These are phyloP conservation scores for Hypoxylon lienhwacheense DNA, from an alignment of 495 filamentous ascomycete species.

Conservation along the genomic window DNA sequence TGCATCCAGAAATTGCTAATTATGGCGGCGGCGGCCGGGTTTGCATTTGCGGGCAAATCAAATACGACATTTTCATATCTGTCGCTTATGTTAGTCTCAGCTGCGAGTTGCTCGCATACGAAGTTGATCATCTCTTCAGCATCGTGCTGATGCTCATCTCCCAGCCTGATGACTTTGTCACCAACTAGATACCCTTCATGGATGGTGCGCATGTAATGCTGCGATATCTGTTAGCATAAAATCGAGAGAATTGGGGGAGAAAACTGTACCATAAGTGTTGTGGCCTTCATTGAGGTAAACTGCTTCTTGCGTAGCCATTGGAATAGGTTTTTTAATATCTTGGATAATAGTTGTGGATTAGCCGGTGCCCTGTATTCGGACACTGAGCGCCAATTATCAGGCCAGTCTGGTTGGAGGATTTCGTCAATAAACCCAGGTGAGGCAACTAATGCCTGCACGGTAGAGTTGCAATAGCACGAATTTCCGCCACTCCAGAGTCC, in stretches of 20 bases:
- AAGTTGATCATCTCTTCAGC: conserved; percentile 48
- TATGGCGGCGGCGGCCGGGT: neutral
- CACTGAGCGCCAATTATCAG: conserved; percentile 27
- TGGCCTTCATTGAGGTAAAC: conserved; percentile 55
- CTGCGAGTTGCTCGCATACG: conserved; percentile 43
- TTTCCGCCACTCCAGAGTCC: conserved; percentile 58
- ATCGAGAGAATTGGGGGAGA: neutral
- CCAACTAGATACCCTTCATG: conserved; percentile 28
- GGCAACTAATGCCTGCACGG: conserved; percentile 78
- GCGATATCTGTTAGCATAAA: conserved; percentile 32
- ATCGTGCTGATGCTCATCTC: conserved; percentile 48
- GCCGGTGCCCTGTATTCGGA: conserved; percentile 68
- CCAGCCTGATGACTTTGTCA: conserved; percentile 33
- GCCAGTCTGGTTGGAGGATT: conserved; percentile 52
- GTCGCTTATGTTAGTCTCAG: conserved; percentile 43
- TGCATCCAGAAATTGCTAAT: neutral
- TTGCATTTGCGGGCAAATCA: neutral
- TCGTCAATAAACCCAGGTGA: conserved; percentile 71
- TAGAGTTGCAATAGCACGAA: conserved; percentile 86
- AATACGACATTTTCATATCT: neutral
- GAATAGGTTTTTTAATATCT: conserved; percentile 73
- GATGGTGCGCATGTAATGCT: conserved; percentile 46
- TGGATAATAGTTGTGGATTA: conserved; percentile 75
- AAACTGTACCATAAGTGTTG: conserved; percentile 64
- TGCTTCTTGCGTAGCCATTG: conserved; percentile 68